Evolutionary conservation across 768 basidiomycete genomes (phyloP), one percentile per base, ranked within the genome.

Genomic region (Wakefieldia striispora): DNA sequence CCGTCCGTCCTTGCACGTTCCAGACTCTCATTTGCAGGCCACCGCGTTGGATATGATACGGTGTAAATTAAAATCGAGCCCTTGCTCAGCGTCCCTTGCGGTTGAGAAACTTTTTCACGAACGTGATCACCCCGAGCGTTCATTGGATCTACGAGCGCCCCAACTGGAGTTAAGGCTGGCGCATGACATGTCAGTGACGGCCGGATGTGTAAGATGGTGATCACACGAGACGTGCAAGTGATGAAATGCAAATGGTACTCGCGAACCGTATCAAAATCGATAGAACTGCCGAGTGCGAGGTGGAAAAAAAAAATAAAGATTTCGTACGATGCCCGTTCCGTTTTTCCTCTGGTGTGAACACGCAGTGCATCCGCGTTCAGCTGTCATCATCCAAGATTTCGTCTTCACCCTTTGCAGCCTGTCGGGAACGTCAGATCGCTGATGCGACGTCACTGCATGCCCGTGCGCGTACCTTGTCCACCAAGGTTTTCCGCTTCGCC

Each of bases 351-450:
- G 34, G 20, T 21, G 11, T 17, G 27, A 26, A 41, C 6, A 7
- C 16, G 14, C 33, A 33, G 33, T 12, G 5, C 44, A 37, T 26
- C 38, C 19, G 20, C 19, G 19, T 17, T 34, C 34, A 37, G 14
- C 14, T 26, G 20, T 69, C 43, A 0, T 63, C 74, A 50, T 86
- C 84, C 53, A 90, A 59, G 40, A 88, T 80, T 66, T 88, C 86
- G 53, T 79, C 79, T 62, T 86, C 78, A 3, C 86, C 88, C 51
- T 81, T 76, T 55, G 82, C 75, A 34, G 88, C 88, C 88, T 90
- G 19, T 38, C 12, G 13, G 40, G 13, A 53, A 16, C 53, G 62
- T 47, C 66, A 56, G 17, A 26, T 53, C 53, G 61, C 33, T 37
- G n/a, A 39, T 29, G 4, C n/a, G 31, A 35, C 34, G 37, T 27